Base-by-base conservation (phyloP, 23 red algal species). In the Gracilaria caudata region DNA sequence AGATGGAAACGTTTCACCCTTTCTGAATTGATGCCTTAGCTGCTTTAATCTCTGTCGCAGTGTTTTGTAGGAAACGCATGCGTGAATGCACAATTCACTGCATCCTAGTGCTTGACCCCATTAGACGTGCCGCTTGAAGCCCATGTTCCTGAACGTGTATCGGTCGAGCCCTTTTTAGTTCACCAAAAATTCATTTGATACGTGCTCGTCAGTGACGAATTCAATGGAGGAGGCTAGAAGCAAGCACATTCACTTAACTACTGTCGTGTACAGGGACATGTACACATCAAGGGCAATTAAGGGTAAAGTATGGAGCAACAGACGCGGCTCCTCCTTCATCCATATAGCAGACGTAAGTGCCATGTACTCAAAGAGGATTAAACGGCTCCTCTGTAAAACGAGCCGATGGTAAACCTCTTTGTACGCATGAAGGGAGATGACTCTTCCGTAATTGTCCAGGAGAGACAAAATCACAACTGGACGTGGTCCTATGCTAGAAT, bases 251-350 rank as follows among this genome's bases (percentile, higher is more conserved):
- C 41, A 45, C 49, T 53, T 2, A 53, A 53, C 49, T 53, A 53
- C 49, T 53, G 49, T 53, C 49, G 49, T 53, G 49, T 17, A 53
- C 19, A 17, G 13, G 49, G 49, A 53, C n/a, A 60, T 25, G 57
- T 60, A 60, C 57, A 60, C 49, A 7, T 53, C 49, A 9, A 17
- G 12, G 11, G 43, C 43, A 1, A 53, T n/a, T 1, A 53, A 1
- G 49, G 49, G 13, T 53, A 4, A 45, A 10, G 41, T 53, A 1
- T 53, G 49, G 49, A 60, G 57, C 57, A 3, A 0, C 36, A 16
- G 30, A 66, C 30, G 61, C 61, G 61, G 61, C 61, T 66, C 61
- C 61, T 66, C 61, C 61, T 66, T 66, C 13, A 1, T 37, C 61
- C 7, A 66, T 19, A 63, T 1, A 24, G 54, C 14, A n/a, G 58